A percentile compares a stretch with the other conserved stretches of the same genome.
Conservation (phyloP, 1,284 basidiomycete species). For the Papiliotrema laurentii region DNA sequence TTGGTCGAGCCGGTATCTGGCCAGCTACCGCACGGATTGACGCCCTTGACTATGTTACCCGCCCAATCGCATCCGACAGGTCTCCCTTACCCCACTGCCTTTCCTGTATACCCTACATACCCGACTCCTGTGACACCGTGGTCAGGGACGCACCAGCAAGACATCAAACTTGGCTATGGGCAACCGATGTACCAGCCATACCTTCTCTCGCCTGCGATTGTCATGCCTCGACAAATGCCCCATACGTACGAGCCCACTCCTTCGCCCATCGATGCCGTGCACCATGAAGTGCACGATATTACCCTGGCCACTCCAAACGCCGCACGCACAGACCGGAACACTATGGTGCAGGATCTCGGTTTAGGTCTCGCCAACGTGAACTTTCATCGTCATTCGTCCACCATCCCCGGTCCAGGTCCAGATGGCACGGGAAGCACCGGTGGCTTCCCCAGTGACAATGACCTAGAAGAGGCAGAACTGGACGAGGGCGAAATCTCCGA, state of each 20-base stretch:
- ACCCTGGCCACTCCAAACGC: conserved; percentile 24
- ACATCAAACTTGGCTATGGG: not conserved
- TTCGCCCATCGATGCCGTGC: not conserved
- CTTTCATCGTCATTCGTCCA: conserved; percentile 20
- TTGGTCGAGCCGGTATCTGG: conserved; percentile 3
- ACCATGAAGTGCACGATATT: conserved; percentile 21
- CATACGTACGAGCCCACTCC: not conserved
- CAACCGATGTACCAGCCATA: not conserved
- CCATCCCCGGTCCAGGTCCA: conserved; percentile 5
- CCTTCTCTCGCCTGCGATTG: not conserved
- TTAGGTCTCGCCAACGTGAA: conserved; percentile 40
- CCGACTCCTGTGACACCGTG: not conserved
- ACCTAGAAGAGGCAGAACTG: conserved; percentile 17
- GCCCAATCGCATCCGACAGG: not conserved
- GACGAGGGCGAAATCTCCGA: conserved; percentile 17
- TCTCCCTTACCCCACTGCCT: not conserved
- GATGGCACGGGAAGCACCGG: conserved; percentile 9
- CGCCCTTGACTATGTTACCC: conserved; percentile 24
- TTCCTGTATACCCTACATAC: not conserved
- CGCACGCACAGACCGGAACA: conserved; percentile 10
- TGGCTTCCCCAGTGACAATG: conserved; percentile 2
- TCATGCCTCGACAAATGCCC: not conserved
- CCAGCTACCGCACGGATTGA: conserved; percentile 4
- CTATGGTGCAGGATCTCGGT: conserved; percentile 30
- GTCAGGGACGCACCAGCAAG: not conserved